phyloP scores from a whole-genome alignment of 2,329 filamentous ascomycete species.

The Aureobasidium sp. region DNA sequence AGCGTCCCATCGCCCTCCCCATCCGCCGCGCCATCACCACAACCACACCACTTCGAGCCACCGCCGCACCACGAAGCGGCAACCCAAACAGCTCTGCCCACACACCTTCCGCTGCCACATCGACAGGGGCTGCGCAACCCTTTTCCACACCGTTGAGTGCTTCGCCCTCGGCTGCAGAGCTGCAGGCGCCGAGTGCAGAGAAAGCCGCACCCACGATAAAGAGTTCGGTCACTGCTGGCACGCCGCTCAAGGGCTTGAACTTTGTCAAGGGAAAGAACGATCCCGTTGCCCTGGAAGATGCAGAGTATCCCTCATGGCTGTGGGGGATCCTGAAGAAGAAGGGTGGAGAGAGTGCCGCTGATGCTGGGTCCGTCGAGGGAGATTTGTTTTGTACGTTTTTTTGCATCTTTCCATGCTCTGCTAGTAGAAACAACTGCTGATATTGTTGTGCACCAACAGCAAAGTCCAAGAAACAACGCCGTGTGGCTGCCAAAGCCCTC shows the following conservation, averaged over 20 bases:
- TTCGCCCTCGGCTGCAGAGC: constrained; percentile 22
- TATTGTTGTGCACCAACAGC: constrained; percentile 39
- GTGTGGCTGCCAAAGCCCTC: constrained; percentile 60
- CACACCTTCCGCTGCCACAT: constrained; percentile 33
- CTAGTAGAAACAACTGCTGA: not conserved
- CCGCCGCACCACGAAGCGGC: constrained; percentile 26
- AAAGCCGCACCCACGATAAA: constrained; percentile 25
- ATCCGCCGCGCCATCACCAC: constrained; percentile 2
- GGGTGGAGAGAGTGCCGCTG: constrained; percentile 36
- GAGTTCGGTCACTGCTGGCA: constrained; percentile 58
- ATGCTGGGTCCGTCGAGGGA: constrained; percentile 50
- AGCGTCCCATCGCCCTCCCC: constrained; percentile 20
- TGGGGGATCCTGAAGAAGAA: constrained; percentile 63
- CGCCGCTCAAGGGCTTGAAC: constrained; percentile 65
- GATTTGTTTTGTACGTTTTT: constrained; percentile 70
- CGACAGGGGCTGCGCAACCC: constrained; percentile 40
- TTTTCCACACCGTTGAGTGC: constrained; percentile 36
- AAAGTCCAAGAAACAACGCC: constrained; percentile 78
- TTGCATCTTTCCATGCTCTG: not conserved
- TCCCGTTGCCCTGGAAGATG: constrained; percentile 65
- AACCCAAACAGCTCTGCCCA: constrained; percentile 14
- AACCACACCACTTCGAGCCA: constrained; percentile 17
- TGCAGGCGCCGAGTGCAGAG: constrained; percentile 25
- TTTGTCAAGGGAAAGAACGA: constrained; percentile 68
- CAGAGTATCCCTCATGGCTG: constrained; percentile 74